Conservation (phyloP, 805 yeast genomes). For the Saturnispora silvae region DNA sequence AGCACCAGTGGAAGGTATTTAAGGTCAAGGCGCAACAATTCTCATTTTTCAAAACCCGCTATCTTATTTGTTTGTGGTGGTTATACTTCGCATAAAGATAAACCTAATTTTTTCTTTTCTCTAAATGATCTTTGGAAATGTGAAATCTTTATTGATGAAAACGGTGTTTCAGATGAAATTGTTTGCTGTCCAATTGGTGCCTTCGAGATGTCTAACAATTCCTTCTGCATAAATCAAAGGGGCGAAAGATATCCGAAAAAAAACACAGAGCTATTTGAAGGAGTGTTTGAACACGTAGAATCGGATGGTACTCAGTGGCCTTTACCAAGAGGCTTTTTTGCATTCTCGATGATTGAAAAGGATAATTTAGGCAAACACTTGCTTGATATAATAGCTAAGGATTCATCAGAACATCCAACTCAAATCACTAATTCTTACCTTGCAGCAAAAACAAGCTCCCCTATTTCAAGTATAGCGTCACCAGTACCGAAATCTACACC, state of each 20-base stretch:
- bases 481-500: neutral
- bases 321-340: constrained; percentile 21
- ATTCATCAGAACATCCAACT: neutral
- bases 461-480: neutral
- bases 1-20: no score
- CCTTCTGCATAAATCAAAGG: constrained; percentile 13
- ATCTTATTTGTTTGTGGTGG: constrained; percentile 40
- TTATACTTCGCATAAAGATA: constrained; percentile 26
- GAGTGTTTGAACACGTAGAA: constrained; percentile 16
- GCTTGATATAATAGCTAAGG: neutral
- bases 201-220: constrained; percentile 17
- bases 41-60: constrained; percentile 20
- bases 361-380: constrained; percentile 7
- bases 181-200: constrained; percentile 25
- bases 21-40: neutral
- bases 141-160: constrained; percentile 26
- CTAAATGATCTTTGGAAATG: constrained; percentile 27
- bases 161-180: constrained; percentile 22
- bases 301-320: constrained; percentile 21
- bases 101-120: constrained; percentile 21
- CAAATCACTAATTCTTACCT: neutral
- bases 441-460: neutral
- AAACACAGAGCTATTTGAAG: constrained; percentile 14
- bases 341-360: constrained; percentile 18
- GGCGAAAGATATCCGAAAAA: constrained; percentile 12